Conservation (phyloP, 208 protist genomes). For the Acanthamoeba royreba region DNA sequence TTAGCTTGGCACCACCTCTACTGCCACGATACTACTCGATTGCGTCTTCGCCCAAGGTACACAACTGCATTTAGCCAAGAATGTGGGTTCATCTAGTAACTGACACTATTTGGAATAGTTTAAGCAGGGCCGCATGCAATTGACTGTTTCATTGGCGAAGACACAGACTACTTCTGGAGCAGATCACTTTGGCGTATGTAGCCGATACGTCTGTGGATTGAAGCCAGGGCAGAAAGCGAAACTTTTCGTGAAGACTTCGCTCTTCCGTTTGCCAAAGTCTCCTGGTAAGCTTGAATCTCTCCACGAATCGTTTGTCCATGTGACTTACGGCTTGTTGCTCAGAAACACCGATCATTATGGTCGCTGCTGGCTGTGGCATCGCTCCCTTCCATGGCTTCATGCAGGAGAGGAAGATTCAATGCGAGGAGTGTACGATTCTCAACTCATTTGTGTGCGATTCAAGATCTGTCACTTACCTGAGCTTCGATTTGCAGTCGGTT, state of each 20-base stretch:
- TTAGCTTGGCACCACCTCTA: slow-evolving; percentile 85
- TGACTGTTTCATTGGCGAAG: slow-evolving; percentile 38
- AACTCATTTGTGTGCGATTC: not conserved
- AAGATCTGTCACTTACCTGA: not conserved
- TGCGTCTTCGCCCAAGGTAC: slow-evolving; percentile 80
- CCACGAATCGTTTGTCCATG: not conserved
- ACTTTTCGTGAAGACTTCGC: not conserved
- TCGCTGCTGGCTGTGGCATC: slow-evolving; percentile 68
- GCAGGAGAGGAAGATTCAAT: slow-evolving; percentile 49
- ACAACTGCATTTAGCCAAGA: not conserved
- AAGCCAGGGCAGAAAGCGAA: not conserved
- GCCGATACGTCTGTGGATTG: slow-evolving; percentile 41
- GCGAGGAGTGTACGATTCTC: not conserved
- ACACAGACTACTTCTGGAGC: slow-evolving; percentile 13
- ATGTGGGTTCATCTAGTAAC: slow-evolving; percentile 35
- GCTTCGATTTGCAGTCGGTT: slow-evolving; percentile 24
- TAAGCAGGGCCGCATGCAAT: not conserved
- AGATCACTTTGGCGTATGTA: not conserved
- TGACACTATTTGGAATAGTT: slow-evolving; percentile 14
- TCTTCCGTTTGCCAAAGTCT: slow-evolving; percentile 36
- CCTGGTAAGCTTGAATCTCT: no score
- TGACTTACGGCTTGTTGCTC: not conserved
- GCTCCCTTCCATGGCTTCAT: slow-evolving; percentile 68
- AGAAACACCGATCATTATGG: slow-evolving; percentile 60
- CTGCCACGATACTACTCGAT: slow-evolving; percentile 94